Conservation (phyloP, 1,139 yeast genomes). For the Nakaseomyces sp. region DNA sequence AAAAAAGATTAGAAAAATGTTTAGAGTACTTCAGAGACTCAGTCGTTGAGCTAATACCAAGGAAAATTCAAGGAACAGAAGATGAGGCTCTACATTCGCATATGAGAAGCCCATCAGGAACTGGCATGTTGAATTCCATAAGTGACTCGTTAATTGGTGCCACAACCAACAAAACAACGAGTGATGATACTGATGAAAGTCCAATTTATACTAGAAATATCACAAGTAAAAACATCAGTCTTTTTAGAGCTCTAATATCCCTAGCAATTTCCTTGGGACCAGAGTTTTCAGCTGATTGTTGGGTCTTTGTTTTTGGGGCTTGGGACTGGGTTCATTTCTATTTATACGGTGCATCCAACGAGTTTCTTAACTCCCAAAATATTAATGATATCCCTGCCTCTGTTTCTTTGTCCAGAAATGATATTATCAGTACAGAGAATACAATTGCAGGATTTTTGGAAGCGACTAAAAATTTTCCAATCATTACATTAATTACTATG, state of each 20-base stretch:
- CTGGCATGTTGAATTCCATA: slow-evolving; percentile 32
- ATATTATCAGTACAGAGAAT: slow-evolving; percentile 44
- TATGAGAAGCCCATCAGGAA: slow-evolving; percentile 20
- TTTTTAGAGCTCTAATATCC: slow-evolving; percentile 69
- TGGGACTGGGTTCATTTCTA: slow-evolving; percentile 68
- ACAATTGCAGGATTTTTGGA: slow-evolving; percentile 55
- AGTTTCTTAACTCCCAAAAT: slow-evolving; percentile 27
- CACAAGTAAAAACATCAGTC: slow-evolving; percentile 49
- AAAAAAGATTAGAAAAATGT: slow-evolving; percentile 50
- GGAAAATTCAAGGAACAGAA: neutral
- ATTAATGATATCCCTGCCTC: slow-evolving; percentile 34
- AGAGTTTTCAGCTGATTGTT: slow-evolving; percentile 47
- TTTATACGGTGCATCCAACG: slow-evolving; percentile 52
- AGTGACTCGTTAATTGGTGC: slow-evolving; percentile 59
- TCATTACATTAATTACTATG: slow-evolving; percentile 41
- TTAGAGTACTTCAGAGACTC: slow-evolving; percentile 50
- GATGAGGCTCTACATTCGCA: neutral
- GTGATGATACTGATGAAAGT: neutral
- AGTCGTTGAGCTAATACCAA: slow-evolving; percentile 29
- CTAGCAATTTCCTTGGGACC: slow-evolving; percentile 75
- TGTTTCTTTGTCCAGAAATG: slow-evolving; percentile 34
- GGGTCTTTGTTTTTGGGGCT: slow-evolving; percentile 61
- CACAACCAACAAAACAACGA: neutral
- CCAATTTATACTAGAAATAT: slow-evolving; percentile 22
- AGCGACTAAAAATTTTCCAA: slow-evolving; percentile 48